Evolutionary conservation across 129 eudicot species (phyloP).

Genomic region (Gnaphalium uliginosum): DNA sequence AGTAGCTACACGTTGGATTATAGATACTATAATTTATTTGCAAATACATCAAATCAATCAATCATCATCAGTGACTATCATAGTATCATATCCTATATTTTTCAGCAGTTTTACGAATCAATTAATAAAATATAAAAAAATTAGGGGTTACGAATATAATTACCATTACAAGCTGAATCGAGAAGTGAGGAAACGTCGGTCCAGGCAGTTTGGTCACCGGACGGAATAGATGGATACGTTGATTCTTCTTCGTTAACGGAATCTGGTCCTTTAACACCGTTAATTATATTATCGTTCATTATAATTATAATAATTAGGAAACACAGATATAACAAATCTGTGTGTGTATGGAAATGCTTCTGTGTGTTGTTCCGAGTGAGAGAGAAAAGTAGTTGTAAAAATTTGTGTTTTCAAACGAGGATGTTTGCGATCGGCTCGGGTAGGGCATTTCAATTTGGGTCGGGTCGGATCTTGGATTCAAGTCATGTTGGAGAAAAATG

Average conservation of each 20-base stretch:
- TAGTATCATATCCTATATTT: slow-evolving; percentile 1
- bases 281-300: slow-evolving; percentile 38
- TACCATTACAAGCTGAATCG: slow-evolving; percentile 64
- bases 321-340: background rate
- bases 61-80: slow-evolving; percentile 7
- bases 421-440: slow-evolving; percentile 41
- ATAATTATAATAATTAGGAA: background rate
- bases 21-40: background rate
- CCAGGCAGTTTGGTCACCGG: slow-evolving; percentile 75
- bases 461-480: slow-evolving; percentile 23
- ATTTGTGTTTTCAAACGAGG: slow-evolving; percentile 18
- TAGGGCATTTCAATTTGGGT: slow-evolving; percentile 43
- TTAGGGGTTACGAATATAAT: background rate
- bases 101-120: background rate
- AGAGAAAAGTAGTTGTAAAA: slow-evolving; percentile 10
- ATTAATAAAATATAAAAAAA: background rate
- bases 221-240: slow-evolving; percentile 49
- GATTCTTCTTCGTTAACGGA: slow-evolving; percentile 23
- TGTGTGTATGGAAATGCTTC: slow-evolving; percentile 11
- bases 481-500: background rate
- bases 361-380: slow-evolving; percentile 18
- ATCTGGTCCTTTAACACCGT: slow-evolving; percentile 32
- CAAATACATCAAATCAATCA: slow-evolving; percentile 19
- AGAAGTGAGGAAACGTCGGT: slow-evolving; percentile 75
- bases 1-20: background rate